Conservation (phyloP, 139 green algal genomes). For the Chlamydomonas urium region DNA sequence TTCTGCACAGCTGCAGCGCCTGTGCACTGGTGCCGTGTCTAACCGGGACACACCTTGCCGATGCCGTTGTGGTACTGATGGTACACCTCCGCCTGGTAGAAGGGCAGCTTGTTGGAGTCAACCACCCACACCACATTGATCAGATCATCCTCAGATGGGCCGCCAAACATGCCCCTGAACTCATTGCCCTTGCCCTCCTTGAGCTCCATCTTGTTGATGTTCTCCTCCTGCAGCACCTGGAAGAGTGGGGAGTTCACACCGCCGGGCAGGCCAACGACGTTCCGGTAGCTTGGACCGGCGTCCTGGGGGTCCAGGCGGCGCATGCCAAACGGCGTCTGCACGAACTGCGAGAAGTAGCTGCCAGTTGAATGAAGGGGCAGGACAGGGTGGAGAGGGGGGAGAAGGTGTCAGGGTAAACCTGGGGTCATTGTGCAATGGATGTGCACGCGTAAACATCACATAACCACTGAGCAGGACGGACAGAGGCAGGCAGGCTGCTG, state of each 20-base stretch:
- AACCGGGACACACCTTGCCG: no score
- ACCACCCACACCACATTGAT: conserved; percentile 70
- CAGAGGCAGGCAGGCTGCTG: no score
- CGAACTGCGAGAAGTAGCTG: conserved; percentile 24
- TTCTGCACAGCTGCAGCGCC: no score
- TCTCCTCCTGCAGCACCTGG: conserved; percentile 64
- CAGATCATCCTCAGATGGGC: conserved; percentile 47
- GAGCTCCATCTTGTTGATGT: conserved; percentile 79
- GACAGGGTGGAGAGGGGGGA: no score
- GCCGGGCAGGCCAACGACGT: conserved; percentile 80
- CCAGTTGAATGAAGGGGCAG: no score
- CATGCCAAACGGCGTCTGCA: conserved; percentile 15
- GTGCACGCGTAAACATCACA: no score
- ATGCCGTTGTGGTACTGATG: conserved; percentile 88
- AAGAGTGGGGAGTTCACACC: conserved; percentile 62
- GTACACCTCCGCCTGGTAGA: conserved; percentile 69
- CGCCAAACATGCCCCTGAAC: not conserved
- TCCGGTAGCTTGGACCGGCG: conserved; percentile 64
- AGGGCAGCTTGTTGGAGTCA: conserved; percentile 56
- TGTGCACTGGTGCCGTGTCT: no score
- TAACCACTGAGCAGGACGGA: no score
- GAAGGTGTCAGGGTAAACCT: no score
- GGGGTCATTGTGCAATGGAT: no score
- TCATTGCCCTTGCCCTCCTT: conserved; percentile 51
- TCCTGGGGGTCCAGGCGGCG: conserved; percentile 67